phyloP scores from a whole-genome alignment of 805 yeast species.

The Hyphopichia homilentoma region DNA sequence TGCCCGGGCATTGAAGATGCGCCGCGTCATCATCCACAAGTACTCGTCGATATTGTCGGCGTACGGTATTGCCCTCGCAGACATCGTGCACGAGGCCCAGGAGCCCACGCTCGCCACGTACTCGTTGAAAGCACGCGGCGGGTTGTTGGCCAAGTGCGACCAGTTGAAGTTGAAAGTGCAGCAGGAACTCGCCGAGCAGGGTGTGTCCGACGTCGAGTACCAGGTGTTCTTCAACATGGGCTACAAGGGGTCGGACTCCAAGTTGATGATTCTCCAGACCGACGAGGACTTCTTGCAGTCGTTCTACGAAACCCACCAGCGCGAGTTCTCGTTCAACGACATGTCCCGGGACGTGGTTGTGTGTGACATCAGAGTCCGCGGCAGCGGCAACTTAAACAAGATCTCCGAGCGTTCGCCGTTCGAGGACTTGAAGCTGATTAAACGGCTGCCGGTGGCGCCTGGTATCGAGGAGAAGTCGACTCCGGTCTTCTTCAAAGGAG shows the following conservation, averaged over 20 bases:
- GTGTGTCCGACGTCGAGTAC: constrained; percentile 7
- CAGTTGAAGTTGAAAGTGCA: constrained; percentile 4
- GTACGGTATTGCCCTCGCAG: constrained; percentile 84
- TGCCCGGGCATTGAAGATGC: constrained; percentile 67
- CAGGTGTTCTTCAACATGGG: constrained; percentile 16
- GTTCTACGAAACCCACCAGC: constrained; percentile 54
- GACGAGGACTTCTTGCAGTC: constrained; percentile 18
- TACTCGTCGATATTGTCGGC: constrained; percentile 84
- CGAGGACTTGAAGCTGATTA: constrained; percentile 12
- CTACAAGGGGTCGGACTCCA: constrained; percentile 22
- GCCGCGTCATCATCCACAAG: constrained; percentile 67
- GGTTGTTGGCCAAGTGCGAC: constrained; percentile 15
- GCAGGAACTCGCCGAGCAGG: constrained; percentile 11
- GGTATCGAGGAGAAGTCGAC: constrained; percentile 2
- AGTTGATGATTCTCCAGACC: constrained; percentile 15
- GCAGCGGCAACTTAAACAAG: constrained; percentile 52
- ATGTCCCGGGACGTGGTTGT: constrained; percentile 57
- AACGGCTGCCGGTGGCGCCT: constrained; percentile 4
- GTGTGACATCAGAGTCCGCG: constrained; percentile 73
- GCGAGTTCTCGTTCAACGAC: constrained; percentile 67
- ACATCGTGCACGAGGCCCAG: constrained; percentile 76
- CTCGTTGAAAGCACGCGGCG: constrained; percentile 19
- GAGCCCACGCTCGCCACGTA: constrained; percentile 56
- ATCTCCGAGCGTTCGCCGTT: constrained; percentile 50
- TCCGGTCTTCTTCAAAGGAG: constrained; percentile 53